phyloP scores from a whole-genome alignment of 139 green algal species.

The Chlorella sp. region DNA sequence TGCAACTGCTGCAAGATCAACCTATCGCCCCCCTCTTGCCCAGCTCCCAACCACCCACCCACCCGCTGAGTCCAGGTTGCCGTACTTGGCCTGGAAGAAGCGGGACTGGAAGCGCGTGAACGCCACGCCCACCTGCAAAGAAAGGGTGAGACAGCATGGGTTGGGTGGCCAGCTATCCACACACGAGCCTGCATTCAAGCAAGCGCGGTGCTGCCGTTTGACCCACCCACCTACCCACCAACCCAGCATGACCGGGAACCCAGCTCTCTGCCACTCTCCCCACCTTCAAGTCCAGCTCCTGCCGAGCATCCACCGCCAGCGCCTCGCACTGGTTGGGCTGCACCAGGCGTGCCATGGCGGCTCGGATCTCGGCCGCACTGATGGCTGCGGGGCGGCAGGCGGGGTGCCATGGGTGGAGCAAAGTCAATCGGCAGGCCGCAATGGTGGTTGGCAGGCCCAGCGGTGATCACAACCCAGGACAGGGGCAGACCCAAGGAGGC shows the following conservation, averaged over 20 bases:
- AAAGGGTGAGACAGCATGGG: too few species aligned
- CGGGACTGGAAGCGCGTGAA: slow-evolving; percentile 91
- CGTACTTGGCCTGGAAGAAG: slow-evolving; percentile 90
- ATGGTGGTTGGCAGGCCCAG: background rate
- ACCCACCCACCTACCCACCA: too few species aligned
- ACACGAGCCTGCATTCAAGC: too few species aligned
- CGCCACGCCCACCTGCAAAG: slow-evolving; percentile 69
- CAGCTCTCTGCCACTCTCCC: too few species aligned
- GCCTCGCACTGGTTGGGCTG: slow-evolving; percentile 83
- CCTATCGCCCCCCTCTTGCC: too few species aligned
- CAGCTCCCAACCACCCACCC: too few species aligned
- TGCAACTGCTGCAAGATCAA: background rate
- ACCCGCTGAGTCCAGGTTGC: slow-evolving; percentile 78
- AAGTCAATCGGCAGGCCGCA: background rate
- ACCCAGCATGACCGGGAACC: too few species aligned
- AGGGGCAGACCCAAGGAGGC: background rate
- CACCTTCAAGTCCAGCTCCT: slow-evolving; percentile 88
- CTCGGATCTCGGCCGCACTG: slow-evolving; percentile 74
- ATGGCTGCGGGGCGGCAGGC: slow-evolving; percentile 71
- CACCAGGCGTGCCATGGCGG: slow-evolving; percentile 85
- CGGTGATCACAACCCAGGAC: background rate
- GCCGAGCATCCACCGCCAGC: slow-evolving; percentile 85
- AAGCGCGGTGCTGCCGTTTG: too few species aligned
- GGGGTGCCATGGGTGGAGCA: background rate
- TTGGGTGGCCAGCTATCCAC: too few species aligned